Evolutionary conservation across 768 basidiomycete genomes (phyloP), one percentile per base, ranked within the genome.

Genomic region (Tubosaeta sp.): DNA sequence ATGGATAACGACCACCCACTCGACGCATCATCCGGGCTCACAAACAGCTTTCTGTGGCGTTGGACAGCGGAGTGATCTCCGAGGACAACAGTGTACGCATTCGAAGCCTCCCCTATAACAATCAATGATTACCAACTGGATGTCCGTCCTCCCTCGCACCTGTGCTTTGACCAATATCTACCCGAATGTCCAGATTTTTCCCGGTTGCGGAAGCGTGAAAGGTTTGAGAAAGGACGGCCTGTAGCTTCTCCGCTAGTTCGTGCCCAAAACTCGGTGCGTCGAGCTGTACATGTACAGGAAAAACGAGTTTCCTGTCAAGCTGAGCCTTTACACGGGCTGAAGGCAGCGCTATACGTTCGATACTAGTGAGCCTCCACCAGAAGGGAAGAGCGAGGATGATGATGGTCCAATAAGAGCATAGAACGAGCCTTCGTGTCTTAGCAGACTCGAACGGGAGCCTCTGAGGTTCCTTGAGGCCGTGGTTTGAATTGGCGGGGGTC

Each of bases 341-440:
- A 1, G 94, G 91, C 12, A 96, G 72, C 0, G 85, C 73, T 14
- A 88, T 75, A 24, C 94, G 81, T 62, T 94, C 80, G 25, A 98
- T 95, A 56, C 88, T 89, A 5, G 96, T 98, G 24, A 88, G 85
- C 45, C 75, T 77, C 92, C 93, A 97, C 96, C 96, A 99, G 44
- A 91, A 76, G 3, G 96, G 96, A 18, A 94, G 52, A 1, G 86
- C 86, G 7, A 91, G 70, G 30, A 95, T 56, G 31, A 96, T 77
- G 24, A 92, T 69, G 22, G 78, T 48, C 82, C 93, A 93, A 68
- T 94, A 96, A 1, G 88, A 79, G 4, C 74, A 66, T 51, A 94
- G 75, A 55, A 93, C 84, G 22, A 70, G 69, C 56, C 84, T 72
- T 27, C 87, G 76, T 38, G 76, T 73, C 45, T 51, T 58, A 44